Base-by-base conservation (phyloP, 176 grass and related monocot species). In the Tillandsia leiboldiana region DNA sequence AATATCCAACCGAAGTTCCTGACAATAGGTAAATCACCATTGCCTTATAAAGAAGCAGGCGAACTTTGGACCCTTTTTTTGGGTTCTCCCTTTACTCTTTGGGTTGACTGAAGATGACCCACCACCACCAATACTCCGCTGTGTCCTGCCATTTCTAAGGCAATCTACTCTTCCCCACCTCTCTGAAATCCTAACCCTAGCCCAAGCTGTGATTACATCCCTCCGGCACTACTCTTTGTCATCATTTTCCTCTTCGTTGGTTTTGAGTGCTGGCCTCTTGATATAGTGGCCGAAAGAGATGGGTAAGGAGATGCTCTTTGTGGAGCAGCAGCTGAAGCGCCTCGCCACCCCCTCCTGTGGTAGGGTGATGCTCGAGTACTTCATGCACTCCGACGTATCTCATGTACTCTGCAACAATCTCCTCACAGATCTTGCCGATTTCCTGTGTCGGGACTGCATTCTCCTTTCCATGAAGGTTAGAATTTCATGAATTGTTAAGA, bases 281-380 rank as follows among this genome's bases (percentile, higher is more conserved):
- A 87, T 97, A 84, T 93, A 87, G 86, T 63, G 89, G 53, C 63
- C 86, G 75, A 92, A 93, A 79, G 89, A 97, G 79, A 97, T 97
- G 89, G 84, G 89, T 29, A 93, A 97, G 72, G 89, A 97, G 70
- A 89, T 89, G 49, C 77, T 97, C 27, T 92, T 97, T 74, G 89
- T 73, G 33, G 89, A 92, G 20, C 81, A 70, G 50, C 94, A 92
- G 56, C 84, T 92, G 20, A 97, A 97, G 89, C 81, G 89, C 63
- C 89, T 97, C 26, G 86, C 77, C n/a, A 70, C 83, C 23, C 78
- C 85, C 9, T 48, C 28, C 14, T 61, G 75, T 14, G 6, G 51
- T n/a, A 68, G 65, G 66, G 79, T 72, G 49, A 69, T 73, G 57
- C 68, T 97, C 47, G 84, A 88, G 65, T 80, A 81, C 49, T 97